phyloP scores from a whole-genome alignment of 1,284 basidiomycete species.

The Malassezia arunalokei region DNA sequence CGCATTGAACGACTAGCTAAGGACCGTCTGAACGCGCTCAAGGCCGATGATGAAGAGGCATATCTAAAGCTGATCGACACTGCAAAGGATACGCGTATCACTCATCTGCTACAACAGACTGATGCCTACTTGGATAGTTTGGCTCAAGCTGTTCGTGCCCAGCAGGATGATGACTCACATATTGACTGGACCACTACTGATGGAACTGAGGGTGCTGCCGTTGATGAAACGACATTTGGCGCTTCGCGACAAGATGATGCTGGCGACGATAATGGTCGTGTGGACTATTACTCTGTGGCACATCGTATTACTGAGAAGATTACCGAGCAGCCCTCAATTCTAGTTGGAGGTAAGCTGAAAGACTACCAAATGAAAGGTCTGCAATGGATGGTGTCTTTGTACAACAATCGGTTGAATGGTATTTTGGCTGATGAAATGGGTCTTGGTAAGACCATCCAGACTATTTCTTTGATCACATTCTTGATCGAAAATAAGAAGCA shows the following conservation, averaged over 20 bases:
- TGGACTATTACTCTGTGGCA: slow-evolving; percentile 94
- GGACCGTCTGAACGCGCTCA: slow-evolving; percentile 94
- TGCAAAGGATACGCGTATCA: slow-evolving; percentile 97
- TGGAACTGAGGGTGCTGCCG: slow-evolving; percentile 47
- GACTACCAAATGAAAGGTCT: slow-evolving; percentile 47
- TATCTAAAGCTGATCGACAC: slow-evolving; percentile 99
- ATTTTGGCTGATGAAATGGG: slow-evolving; percentile 47
- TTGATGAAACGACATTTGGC: slow-evolving; percentile 79
- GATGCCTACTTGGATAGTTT: slow-evolving; percentile 89
- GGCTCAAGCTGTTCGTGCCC: slow-evolving; percentile 82
- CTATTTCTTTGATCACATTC: slow-evolving; percentile 46
- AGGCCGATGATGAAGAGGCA: slow-evolving; percentile 96
- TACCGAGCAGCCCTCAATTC: slow-evolving; percentile 65
- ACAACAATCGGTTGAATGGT: slow-evolving; percentile 46
- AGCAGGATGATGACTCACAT: slow-evolving; percentile 64
- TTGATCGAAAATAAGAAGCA: slow-evolving; percentile 46
- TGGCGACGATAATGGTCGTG: slow-evolving; percentile 55
- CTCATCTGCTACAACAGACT: slow-evolving; percentile 85
- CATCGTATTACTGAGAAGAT: slow-evolving; percentile 86
- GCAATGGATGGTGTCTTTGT: slow-evolving; percentile 46
- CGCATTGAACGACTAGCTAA: slow-evolving; percentile 89
- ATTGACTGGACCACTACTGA: slow-evolving; percentile 36
- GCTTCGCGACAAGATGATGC: slow-evolving; percentile 61
- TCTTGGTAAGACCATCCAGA: slow-evolving; percentile 46
- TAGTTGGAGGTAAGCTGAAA: slow-evolving; percentile 51